Conservation (phyloP, 306 rosid genomes). For the Vachellia collinsii region DNA sequence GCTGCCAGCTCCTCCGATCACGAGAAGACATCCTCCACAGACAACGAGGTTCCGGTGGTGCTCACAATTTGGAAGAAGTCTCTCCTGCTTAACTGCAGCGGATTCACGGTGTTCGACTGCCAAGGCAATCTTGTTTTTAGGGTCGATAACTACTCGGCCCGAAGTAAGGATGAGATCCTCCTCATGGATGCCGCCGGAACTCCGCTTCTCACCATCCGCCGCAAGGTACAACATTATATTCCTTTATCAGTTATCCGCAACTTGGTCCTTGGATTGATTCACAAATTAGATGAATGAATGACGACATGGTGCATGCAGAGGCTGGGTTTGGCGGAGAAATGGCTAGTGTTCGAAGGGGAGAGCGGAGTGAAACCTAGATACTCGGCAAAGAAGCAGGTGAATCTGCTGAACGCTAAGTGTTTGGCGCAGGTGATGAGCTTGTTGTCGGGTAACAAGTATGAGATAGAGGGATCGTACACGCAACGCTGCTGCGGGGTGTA, state of each 20-base stretch:
- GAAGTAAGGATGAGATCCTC: slow-evolving; percentile 55
- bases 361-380: slow-evolving; percentile 45
- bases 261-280: too few relatives aligned
- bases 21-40: slow-evolving; percentile 2
- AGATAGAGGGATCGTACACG: slow-evolving; percentile 67
- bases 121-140: slow-evolving; percentile 64
- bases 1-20: not conserved
- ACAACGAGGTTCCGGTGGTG: slow-evolving; percentile 25
- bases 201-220: slow-evolving; percentile 78
- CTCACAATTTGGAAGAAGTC: slow-evolving; percentile 89
- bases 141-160: slow-evolving; percentile 67
- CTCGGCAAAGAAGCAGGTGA: slow-evolving; percentile 49
- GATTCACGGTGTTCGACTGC: slow-evolving; percentile 74
- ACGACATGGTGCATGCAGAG: slow-evolving; percentile 42
- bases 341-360: slow-evolving; percentile 75
- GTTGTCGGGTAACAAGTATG: slow-evolving; percentile 34
- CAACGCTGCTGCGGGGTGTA: slow-evolving; percentile 60
- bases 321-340: slow-evolving; percentile 63
- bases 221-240: slow-evolving; percentile 41
- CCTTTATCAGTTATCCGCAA: not conserved
- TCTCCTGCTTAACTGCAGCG: slow-evolving; percentile 62
- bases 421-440: slow-evolving; percentile 50
- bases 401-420: slow-evolving; percentile 50
- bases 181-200: slow-evolving; percentile 82
- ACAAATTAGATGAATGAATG: not conserved